Evolutionary conservation across 2,329 filamentous ascomycete genomes (phyloP), one percentile per base, ranked within the genome.

Genomic region (Neonectria punicea): DNA sequence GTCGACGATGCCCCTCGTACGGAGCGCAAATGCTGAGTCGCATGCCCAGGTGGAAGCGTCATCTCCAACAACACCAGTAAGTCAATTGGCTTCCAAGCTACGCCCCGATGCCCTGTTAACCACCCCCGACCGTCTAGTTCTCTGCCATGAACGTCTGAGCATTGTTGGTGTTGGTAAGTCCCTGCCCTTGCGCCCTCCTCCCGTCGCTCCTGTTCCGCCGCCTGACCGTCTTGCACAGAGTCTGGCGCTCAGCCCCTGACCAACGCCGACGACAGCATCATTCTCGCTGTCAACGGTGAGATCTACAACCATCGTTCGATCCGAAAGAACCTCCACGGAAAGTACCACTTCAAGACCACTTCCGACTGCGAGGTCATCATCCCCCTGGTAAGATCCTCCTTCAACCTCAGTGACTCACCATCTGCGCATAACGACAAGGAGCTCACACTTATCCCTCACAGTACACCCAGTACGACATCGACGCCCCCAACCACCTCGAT

Each of bases 291-390:
- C 89, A 99, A 99, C 82, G 96, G 96, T 82, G 96, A 99, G 81
- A 99, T 99, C 80, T 99, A 99, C 88, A 99, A 99, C 90, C 96
- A 99, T 84, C 92, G 95, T 79, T 89, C 97, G 76, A 87, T 99
- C 77, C 92, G 96, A 79, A 98, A 98, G 84, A 85, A 86, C 74
- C 85, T 98, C 75, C 93, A 93, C 83, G 89, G 85, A 66, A 88
- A 90, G 41, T 98, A 98, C 82, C 91, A 94, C 81, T 99, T 98
- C 90, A 98, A 98, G 90, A 99, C 96, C 71, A 92, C 96, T 78
- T 98, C 95, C 41, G 96, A 99, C 79, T 99, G 96, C 83, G 96
- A 99, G 83, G 95, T 99, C 78, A 97, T 99, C 81, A 97, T 99
- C 78, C 96, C 97, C 72, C 82, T 99, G 86, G 93, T 97, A 87